Evolutionary conservation across 148 eudicot species (phyloP).

Genomic region (Vaccinium myrtillus): DNA sequence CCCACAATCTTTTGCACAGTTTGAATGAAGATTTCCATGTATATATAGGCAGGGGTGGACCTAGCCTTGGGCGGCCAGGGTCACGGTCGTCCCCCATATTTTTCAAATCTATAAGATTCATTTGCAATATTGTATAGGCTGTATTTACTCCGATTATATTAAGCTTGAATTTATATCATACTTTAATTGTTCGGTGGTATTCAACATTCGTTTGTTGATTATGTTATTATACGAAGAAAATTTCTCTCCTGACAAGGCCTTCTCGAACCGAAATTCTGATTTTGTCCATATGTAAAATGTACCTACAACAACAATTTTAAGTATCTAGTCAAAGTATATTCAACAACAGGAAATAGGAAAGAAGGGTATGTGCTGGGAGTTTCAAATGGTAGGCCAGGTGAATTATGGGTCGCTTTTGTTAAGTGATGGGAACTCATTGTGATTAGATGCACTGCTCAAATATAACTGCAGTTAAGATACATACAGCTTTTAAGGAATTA

Average conservation of each 20-base stretch:
- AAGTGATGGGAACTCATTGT: neutral
- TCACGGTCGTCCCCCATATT: neutral
- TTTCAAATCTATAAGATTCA: neutral
- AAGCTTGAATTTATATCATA: no score
- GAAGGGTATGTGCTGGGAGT: neutral
- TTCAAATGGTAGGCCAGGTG: constrained; percentile 18
- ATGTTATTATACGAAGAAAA: neutral
- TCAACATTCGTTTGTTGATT: no score
- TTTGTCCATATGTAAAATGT: neutral
- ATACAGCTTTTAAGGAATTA: neutral
- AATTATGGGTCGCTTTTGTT: constrained; percentile 19
- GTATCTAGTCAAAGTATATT: no score
- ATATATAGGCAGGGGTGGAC: neutral
- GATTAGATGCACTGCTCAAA: neutral
- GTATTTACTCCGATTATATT: neutral
- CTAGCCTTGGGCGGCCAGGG: neutral
- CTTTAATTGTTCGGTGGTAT: neutral
- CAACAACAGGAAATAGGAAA: neutral
- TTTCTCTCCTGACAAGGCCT: neutral
- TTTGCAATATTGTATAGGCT: no score
- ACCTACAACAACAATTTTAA: neutral
- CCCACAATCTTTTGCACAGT: constrained; percentile 5
- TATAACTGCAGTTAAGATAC: neutral
- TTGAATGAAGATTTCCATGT: neutral
- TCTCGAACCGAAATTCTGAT: neutral